Conservation (phyloP, 768 basidiomycete genomes). For the Tylopilus rubrobrunneus region DNA sequence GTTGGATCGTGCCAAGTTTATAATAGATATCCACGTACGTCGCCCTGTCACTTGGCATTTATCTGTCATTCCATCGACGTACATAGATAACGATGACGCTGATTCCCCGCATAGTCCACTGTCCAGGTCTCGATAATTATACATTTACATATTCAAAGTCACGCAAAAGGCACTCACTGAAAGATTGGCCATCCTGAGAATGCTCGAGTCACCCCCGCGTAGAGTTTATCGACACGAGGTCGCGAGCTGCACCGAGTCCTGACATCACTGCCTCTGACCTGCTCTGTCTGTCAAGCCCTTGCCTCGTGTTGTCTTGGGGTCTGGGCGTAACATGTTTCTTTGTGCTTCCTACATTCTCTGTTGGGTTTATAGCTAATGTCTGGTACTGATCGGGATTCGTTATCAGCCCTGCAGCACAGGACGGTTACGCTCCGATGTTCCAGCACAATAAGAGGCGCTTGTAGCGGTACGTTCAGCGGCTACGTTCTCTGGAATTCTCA, state of each 20-base stretch:
- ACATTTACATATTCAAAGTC: neutral
- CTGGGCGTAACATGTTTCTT: neutral
- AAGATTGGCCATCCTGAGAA: neutral
- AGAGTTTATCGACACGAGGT: neutral
- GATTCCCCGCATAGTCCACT: neutral
- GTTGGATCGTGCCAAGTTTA: constrained; percentile 25
- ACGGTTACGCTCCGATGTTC: no score
- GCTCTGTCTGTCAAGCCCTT: neutral
- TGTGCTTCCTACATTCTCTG: neutral
- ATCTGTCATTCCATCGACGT: neutral
- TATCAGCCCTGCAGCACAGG: neutral
- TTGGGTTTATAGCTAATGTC: neutral
- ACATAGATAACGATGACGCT: neutral
- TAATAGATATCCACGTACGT: constrained; percentile 19
- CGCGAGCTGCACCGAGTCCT: neutral
- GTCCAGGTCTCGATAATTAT: neutral
- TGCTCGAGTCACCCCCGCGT: neutral
- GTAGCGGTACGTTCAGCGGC: neutral
- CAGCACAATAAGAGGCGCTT: neutral
- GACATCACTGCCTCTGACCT: neutral
- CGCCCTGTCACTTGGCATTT: neutral
- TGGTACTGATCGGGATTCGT: neutral
- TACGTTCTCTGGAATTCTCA: neutral
- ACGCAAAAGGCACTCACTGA: neutral
- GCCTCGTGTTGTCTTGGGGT: constrained; percentile 12